Conservation (phyloP, 768 basidiomycete species). For the Suillus decipiens region DNA sequence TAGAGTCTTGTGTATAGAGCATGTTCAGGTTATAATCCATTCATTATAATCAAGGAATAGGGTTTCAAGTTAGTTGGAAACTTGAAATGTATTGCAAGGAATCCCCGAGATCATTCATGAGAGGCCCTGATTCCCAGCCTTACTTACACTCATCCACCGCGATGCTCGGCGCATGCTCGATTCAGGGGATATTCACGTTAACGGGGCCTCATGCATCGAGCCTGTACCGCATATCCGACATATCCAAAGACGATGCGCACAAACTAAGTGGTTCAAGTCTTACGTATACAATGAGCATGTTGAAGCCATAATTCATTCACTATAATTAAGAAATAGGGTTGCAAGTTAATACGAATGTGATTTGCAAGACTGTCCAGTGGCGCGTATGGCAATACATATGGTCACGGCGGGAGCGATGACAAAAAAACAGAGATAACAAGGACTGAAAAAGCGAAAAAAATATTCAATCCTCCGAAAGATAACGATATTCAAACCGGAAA, state of each 20-base stretch:
- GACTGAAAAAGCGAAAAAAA: slow-evolving; percentile 1
- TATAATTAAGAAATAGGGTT: slow-evolving; percentile 18
- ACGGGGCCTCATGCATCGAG: slow-evolving; percentile 74
- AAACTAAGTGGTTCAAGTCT: slow-evolving; percentile 65
- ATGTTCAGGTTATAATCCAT: slow-evolving; percentile 18
- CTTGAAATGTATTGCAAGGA: slow-evolving; percentile 53
- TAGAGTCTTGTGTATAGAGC: slow-evolving; percentile 38
- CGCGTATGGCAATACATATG: slow-evolving; percentile 29
- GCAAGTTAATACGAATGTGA: slow-evolving; percentile 18
- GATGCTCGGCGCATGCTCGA: slow-evolving; percentile 33
- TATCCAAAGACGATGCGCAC: slow-evolving; percentile 96
- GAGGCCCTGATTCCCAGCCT: slow-evolving; percentile 91
- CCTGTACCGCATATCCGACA: slow-evolving; percentile 90
- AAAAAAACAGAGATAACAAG: slow-evolving; percentile 13
- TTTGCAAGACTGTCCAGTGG: slow-evolving; percentile 20
- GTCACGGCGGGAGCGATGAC: slow-evolving; percentile 16
- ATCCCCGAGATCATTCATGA: slow-evolving; percentile 97
- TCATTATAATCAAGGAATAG: slow-evolving; percentile 19
- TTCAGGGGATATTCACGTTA: slow-evolving; percentile 6
- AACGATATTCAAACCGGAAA: slow-evolving; percentile 96
- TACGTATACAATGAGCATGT: slow-evolving; percentile 15
- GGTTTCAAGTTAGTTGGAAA: slow-evolving; percentile 10
- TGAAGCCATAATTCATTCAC: slow-evolving; percentile 17
- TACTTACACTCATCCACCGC: slow-evolving; percentile 86
- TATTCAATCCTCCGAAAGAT: slow-evolving; percentile 83